Evolutionary conservation across 805 yeast species (phyloP).

Genomic region (Wickerhamiella allomyrinae): DNA sequence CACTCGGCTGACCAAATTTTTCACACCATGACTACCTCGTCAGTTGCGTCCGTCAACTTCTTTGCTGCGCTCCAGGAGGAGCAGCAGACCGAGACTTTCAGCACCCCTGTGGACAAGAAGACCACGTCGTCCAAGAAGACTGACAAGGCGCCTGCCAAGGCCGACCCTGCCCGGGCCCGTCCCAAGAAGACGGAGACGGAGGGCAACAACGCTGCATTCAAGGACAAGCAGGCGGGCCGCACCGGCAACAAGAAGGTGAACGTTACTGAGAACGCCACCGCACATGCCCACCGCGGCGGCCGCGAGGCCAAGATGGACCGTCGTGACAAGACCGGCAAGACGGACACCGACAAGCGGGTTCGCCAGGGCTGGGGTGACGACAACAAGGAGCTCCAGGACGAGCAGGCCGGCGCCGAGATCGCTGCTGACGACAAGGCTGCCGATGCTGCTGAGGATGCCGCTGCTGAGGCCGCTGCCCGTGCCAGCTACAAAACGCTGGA

Average conservation of each 20-base stretch:
- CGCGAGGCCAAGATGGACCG: conserved; percentile 57
- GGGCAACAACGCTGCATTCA: conserved; percentile 83
- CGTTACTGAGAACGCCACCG: conserved; percentile 37
- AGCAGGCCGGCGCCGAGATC: conserved; percentile 34
- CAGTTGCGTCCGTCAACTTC: conserved; percentile 16
- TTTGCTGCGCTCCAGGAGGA: conserved; percentile 16
- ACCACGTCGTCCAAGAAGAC: conserved; percentile 74
- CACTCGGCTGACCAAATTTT: conserved; percentile 5
- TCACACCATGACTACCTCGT: conserved; percentile 6
- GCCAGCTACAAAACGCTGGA: conserved; percentile 50
- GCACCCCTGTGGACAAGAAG: conserved; percentile 46
- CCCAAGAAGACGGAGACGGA: conserved; percentile 37
- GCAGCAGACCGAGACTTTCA: conserved; percentile 39
- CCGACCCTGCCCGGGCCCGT: conserved; percentile 51
- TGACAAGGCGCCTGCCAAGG: conserved; percentile 28
- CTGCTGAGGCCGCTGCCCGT: conserved; percentile 33
- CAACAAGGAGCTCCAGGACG: conserved; percentile 51
- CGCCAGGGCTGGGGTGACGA: conserved; percentile 83
- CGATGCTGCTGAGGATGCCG: conserved; percentile 28
- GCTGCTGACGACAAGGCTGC: conserved; percentile 28
- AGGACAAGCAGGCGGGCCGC: conserved; percentile 59
- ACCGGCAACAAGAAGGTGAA: conserved; percentile 36
- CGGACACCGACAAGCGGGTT: conserved; percentile 73
- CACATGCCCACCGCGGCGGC: conserved; percentile 38
- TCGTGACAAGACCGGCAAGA: conserved; percentile 69